These are phyloP conservation scores for Prototheca stagnorum DNA, from an alignment of 163 green algal species.

Conservation along the genomic window DNA sequence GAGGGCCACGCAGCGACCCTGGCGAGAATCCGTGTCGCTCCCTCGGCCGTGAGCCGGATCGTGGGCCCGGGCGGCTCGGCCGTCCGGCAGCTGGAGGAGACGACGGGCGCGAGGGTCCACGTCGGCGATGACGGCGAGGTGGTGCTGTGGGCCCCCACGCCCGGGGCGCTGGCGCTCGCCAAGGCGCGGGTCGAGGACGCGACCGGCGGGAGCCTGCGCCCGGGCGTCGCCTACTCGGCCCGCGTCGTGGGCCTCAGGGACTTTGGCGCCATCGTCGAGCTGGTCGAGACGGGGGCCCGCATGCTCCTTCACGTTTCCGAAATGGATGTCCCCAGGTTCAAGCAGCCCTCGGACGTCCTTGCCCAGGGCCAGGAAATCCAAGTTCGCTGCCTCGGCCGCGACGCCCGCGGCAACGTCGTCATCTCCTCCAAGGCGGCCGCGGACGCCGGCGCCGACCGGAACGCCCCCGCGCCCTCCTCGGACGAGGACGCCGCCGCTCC, in stretches of 20 bases:
- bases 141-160: constrained; percentile 6
- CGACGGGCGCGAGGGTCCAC: constrained; percentile 1
- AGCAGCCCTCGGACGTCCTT: constrained; percentile 33
- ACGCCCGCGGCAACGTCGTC: constrained; percentile 30
- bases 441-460: not conserved
- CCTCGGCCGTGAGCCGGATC: constrained; percentile 5
- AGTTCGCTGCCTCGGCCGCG: constrained; percentile 34
- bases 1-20: constrained; percentile 1
- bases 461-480: no score
- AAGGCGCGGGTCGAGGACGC: not conserved
- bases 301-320: constrained; percentile 59
- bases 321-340: constrained; percentile 21
- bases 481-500: not conserved
- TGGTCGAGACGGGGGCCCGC: constrained; percentile 24
- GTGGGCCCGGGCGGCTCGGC: constrained; percentile 4
- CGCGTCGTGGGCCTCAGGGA: constrained; percentile 40
- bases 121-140: constrained; percentile 5
- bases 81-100: constrained; percentile 8
- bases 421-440: constrained; percentile 31
- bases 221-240: constrained; percentile 28
- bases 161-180: not conserved
- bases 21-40: constrained; percentile 9
- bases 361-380: constrained; percentile 29
- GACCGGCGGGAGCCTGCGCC: constrained; percentile 10
- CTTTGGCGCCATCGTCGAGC: constrained; percentile 49